Conservation (phyloP, 768 basidiomycete species). For the Tricholoma furcatifolium region DNA sequence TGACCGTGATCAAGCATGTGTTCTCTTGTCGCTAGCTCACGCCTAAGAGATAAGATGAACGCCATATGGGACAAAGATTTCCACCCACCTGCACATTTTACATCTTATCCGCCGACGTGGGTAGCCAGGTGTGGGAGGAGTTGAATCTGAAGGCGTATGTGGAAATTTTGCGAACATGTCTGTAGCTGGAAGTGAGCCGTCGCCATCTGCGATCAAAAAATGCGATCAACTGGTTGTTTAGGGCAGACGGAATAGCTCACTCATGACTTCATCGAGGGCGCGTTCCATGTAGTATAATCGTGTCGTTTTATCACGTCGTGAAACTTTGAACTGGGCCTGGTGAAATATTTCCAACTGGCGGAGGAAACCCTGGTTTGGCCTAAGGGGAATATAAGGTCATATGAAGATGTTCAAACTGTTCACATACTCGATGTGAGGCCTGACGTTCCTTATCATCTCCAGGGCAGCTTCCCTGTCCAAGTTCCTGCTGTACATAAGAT, state of each 20-base stretch:
- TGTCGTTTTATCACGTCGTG: slow-evolving; percentile 63
- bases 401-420: not conserved
- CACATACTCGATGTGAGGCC: slow-evolving; percentile 67
- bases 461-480: slow-evolving; percentile 62
- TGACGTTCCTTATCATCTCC: slow-evolving; percentile 59
- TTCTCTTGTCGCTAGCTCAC: slow-evolving; percentile 85
- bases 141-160: slow-evolving; percentile 59
- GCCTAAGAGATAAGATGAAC: slow-evolving; percentile 36
- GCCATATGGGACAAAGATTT: not conserved
- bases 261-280: slow-evolving; percentile 72
- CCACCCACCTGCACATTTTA: slow-evolving; percentile 80
- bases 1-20: slow-evolving; percentile 93
- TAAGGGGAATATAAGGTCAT: slow-evolving; percentile 25
- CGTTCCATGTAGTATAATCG: slow-evolving; percentile 85
- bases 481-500: slow-evolving; percentile 75
- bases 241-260: slow-evolving; percentile 43
- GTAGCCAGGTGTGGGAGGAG: slow-evolving; percentile 56
- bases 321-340: slow-evolving; percentile 65
- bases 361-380: slow-evolving; percentile 86
- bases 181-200: slow-evolving; percentile 60
- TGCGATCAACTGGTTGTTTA: slow-evolving; percentile 12
- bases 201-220: slow-evolving; percentile 54
- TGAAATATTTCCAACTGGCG: slow-evolving; percentile 81
- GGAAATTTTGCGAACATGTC: slow-evolving; percentile 81
- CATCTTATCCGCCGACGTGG: slow-evolving; percentile 72